Base-by-base conservation (phyloP, 169 alveolate species). In the Cystoisospora suis region DNA sequence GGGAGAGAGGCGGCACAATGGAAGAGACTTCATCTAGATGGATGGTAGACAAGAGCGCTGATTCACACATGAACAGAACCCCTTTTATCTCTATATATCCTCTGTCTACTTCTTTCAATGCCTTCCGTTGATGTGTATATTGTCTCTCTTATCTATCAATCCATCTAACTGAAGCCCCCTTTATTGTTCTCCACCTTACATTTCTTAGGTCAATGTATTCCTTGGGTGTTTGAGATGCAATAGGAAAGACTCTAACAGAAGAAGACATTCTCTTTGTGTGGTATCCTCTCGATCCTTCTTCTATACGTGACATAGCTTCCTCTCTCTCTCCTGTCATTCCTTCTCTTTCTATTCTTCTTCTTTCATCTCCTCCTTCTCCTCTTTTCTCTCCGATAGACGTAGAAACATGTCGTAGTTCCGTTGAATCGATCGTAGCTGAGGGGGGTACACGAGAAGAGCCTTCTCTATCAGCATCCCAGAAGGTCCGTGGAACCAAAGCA, bases 151-250 rank as follows among this genome's bases (percentile, higher is more conserved):
- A n/a, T n/a, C n/a, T n/a, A n/a, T n/a, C n/a, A n/a, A n/a, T n/a
- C n/a, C n/a, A n/a, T n/a, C 23, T 53, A 23, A 53, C 65, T 53
- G 65, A 15, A 23, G 12, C 65, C 65, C 23, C 29, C 65, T 53
- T 53, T 53, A 12, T 53, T 53, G 12, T 32, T 72, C 3, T 2
- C 56, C n/a, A n/a, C n/a, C n/a, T 75, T n/a, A 75, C 88, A 44
- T 80, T 80, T 46, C 49, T 12, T n/a, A 80, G 46, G 88, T 80
- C 61, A 44, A 80, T 32, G 75, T 80, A 46, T 75, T 80, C 88
- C 75, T 49, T 49, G 53, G 46, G 58, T 45, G n/a, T 46, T 69
- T 45, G 59, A 5, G 69, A 59, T 15, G 87, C 83, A 27, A 38
- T 29, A 38, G 83, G 83, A 36, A 72, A 72, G 15, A 34, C 53